Base-by-base conservation (phyloP, 2,329 filamentous ascomycete species). In the Alternaria incomplexa region DNA sequence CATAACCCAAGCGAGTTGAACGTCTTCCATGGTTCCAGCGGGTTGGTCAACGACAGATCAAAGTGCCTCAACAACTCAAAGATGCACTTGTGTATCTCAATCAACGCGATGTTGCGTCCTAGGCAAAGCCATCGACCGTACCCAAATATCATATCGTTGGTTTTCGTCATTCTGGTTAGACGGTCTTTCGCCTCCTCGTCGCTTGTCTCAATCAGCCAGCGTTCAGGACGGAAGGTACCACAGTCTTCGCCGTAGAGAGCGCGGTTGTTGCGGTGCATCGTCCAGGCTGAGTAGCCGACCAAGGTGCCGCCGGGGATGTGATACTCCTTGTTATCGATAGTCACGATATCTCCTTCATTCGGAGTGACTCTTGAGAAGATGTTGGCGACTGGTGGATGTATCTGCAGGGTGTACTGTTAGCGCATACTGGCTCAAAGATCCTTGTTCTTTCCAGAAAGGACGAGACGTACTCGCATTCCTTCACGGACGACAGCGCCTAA, bases 401-500 rank as follows among this genome's bases (percentile, higher is more conserved):
- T 76, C 61, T 65, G 25, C n/a, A 23, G 32, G 20, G 28, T 15
- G 17, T 45, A 36, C 13, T 25, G 25, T 53, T 46, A 55, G 47
- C 12, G 12, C 15, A 25, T 17, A n/a, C 15, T 22, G 6, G 40
- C 25, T 11, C 28, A 23, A 44, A 28, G 12, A n/a, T 26, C 11
- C 4, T 13, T 20, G 12, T 44, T 12, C 20, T 13, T 10, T 25
- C 5, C 11, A 46, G 45, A 28, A 32, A 30, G 8, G 10, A 26
- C 12, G 1, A 57, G 11, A 61, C 62, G 43, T 56, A 63, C 64
- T 15, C 83, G 76, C 44, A 85, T 69, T 7, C 77, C 82, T 68
- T 85, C 83, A 30, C 83, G 83, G 56, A 85, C 80, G 40, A 83
- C 82, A 4, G 83, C 83, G 58, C 80, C 75, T 4, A 85, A 70